Percentiles rank a stretch among this genome's conserved stretches.
Evolutionary conservation across 2,329 filamentous ascomycete species (phyloP).

Genomic region (Claviceps humidiphila): DNA sequence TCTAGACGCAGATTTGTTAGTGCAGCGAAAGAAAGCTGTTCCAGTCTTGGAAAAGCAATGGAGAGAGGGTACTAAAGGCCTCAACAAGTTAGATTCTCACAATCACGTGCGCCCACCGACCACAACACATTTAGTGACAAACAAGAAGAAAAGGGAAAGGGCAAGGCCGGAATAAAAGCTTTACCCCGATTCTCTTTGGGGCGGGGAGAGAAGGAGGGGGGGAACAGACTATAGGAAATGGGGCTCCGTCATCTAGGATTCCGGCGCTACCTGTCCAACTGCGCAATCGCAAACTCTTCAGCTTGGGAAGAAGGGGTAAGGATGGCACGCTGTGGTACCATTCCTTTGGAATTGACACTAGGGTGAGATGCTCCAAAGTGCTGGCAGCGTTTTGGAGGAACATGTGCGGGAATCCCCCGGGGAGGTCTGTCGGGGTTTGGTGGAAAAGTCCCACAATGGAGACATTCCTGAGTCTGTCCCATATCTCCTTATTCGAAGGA

Average conservation of each 20-base stretch:
- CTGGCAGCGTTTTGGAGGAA: conserved; percentile 9
- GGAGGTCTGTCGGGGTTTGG: too few relatives aligned
- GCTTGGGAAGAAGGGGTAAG: conserved; percentile 13
- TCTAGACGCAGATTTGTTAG: too few relatives aligned
- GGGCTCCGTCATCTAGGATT: too few relatives aligned
- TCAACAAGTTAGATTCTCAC: background rate
- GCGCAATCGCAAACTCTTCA: conserved; percentile 16
- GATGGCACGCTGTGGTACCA: conserved; percentile 6
- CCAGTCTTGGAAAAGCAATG: conserved; percentile 7
- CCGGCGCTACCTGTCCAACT: background rate
- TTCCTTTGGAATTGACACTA: conserved; percentile 11
- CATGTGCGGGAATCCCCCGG: conserved; percentile 4
- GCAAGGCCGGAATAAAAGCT: too few relatives aligned
- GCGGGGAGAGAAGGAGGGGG: background rate
- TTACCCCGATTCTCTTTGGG: too few relatives aligned
- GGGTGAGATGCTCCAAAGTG: conserved; percentile 10
- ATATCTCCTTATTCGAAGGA: conserved; percentile 4
- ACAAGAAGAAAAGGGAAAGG: too few relatives aligned
- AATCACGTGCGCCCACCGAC: too few relatives aligned
- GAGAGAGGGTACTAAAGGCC: conserved; percentile 11
- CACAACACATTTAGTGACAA: too few relatives aligned
- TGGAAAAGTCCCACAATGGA: conserved; percentile 3
- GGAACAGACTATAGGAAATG: too few relatives aligned
- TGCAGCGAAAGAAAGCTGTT: too few relatives aligned
- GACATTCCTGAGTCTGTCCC: conserved; percentile 5